Evolutionary conservation across 2,329 filamentous ascomycete genomes (phyloP), one percentile per base, ranked within the genome.

Genomic region (Fusarium austroafricanum): DNA sequence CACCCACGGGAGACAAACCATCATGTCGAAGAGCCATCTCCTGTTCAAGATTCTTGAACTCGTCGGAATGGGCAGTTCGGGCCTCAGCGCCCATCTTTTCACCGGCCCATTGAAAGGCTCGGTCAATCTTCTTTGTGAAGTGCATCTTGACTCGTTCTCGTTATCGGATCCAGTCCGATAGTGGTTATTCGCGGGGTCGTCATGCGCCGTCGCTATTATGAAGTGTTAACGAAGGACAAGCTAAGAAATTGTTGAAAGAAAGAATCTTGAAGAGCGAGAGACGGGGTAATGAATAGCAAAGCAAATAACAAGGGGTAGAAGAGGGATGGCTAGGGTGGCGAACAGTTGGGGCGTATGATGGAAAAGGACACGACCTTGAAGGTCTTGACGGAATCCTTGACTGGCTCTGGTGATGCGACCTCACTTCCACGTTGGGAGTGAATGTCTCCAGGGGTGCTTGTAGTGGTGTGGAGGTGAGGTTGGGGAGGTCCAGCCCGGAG

Each of bases 51-150:
- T 88, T 87, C 82, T 92, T 96, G 86, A 98, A 98, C 75, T 97
- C 92, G 52, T 98, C 94, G 0, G 93, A 92, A 68, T 93, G 89
- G 77, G 86, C 89, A 11, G 95, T 97, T 82, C 94, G 96, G 81
- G 90, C 87, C 81, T 97, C 94, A 70, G 88, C 89, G 73, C 95
- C 95, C 92, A 98, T 97, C 82, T 94, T 93, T 83, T 98, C 95
- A 72, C 93, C 93, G 37, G 94, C 93, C 95, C 95, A 98, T 90
- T 98, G 95, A 84, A 95, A 96, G 84, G 97, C 90, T 76, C 95
- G 91, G 82, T 94, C 95, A 78, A 98, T 89, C 79, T 96, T 97
- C 85, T 97, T 97, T 81, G 83, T 85, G 74, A 88, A 83, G 73
- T 84, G 81, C 86, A 87, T 88, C 33, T 42, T 77, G 65, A 54